Base-by-base conservation (phyloP, 2,329 filamentous ascomycete genomes). In the Escovopsis sp. region DNA sequence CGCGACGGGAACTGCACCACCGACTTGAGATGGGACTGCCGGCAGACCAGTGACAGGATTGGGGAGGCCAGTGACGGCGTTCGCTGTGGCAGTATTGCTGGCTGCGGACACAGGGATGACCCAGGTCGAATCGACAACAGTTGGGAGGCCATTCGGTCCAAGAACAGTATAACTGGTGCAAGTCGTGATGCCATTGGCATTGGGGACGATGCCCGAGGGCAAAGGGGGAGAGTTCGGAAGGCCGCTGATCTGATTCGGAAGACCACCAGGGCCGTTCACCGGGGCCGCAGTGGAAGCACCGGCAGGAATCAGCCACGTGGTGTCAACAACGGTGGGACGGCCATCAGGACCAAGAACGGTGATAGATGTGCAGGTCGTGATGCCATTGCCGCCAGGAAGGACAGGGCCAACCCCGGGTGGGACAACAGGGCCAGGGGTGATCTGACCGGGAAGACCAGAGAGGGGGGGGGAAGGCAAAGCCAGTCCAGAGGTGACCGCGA, bases 111-210 rank as follows among this genome's bases (percentile, higher is more conserved):
- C 39, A 38, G 56, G 50, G 12, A 55, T 44, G n/a, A 58, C 49
- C 50, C 57, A 52, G 13, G 53, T 58, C 6, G 58, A 60, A 31
- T 60, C 54, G 25, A 61, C 41, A 7, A 58, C 50, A 9, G 58
- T 61, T n/a, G 56, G 52, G 30, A 49, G 46, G 7, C 57, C 57
- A 43, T 60, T 49, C 14, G 51, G 24, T 6, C 58, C 58, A 37
- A 53, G 49, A 27, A 59, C 43, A 13, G 56, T 60, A 34, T 57
- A 46, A 15, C 48, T 54, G 9, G 51, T 48, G 16, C 49, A 53
- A 1, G 48, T 54, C 15, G 53, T 53, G 33, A 51, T 35, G 15
- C 43, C 47, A 25, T 35, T 36, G 27, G 16, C 34, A n/a, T 13
- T 40, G 40, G 47, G 15, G 32, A 15, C 40, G 20, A 27, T 40